phyloP scores from a whole-genome alignment of 345 rosid genomes.

The Camelina laxa region DNA sequence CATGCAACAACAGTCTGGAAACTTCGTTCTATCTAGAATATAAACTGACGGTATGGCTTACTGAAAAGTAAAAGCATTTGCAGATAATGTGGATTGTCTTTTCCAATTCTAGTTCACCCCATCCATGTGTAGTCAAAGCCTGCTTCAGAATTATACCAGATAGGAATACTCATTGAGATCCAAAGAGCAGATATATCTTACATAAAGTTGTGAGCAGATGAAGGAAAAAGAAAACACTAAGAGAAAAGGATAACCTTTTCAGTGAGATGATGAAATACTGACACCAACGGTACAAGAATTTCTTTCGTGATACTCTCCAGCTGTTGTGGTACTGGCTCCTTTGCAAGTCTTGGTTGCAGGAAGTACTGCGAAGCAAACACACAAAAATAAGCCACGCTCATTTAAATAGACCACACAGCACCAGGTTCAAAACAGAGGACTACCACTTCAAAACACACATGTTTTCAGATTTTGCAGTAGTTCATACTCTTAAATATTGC shows the following conservation, averaged over 20 bases:
- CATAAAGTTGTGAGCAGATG: constrained; percentile 24
- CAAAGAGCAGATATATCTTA: constrained; percentile 9
- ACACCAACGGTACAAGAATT: constrained; percentile 70
- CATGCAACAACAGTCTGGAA: constrained; percentile 29
- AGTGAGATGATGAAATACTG: constrained; percentile 58
- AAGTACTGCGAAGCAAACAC: constrained; percentile 63
- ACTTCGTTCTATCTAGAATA: constrained; percentile 8
- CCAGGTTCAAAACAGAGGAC: constrained; percentile 18
- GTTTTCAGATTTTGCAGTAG: constrained; percentile 12
- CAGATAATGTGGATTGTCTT: constrained; percentile 64
- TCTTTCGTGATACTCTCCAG: constrained; percentile 70
- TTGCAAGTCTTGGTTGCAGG: constrained; percentile 76
- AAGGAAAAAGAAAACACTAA: constrained; percentile 23
- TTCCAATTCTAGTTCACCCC: constrained; percentile 56
- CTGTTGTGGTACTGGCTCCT: constrained; percentile 84
- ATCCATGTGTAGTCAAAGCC: constrained; percentile 50
- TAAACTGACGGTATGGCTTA: constrained; percentile 48
- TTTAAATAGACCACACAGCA: constrained; percentile 5
- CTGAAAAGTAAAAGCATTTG: constrained; percentile 82
- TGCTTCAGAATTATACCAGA: constrained; percentile 50
- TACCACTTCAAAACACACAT: constrained; percentile 21
- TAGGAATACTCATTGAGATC: constrained; percentile 32
- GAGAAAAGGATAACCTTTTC: constrained; percentile 60
- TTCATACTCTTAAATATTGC: constrained; percentile 10
- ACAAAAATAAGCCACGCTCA: constrained; percentile 4